Base-by-base conservation (phyloP, 2,329 filamentous ascomycete genomes). In the Sporothrix pseudoabietina region DNA sequence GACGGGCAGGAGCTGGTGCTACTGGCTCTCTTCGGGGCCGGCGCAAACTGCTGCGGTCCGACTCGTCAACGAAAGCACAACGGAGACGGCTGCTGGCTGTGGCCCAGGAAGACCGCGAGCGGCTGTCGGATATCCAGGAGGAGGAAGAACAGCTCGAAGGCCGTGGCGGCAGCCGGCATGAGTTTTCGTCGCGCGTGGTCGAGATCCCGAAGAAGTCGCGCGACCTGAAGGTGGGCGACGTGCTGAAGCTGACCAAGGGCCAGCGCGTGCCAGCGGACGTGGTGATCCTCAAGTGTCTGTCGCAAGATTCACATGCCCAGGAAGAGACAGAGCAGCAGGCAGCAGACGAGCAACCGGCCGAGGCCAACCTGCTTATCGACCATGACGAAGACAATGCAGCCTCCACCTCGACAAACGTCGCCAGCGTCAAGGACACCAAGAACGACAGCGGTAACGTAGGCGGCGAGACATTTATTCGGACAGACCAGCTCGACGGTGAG, bases 401-500 rank as follows among this genome's bases (percentile, higher is more conserved):
- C 75, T 73, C 44, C 22, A 30, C 52, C 39, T 30, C 47, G 68
- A 47, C n/a, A 0, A 30, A 55, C 2, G 14, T 22, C 16, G 30
- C 30, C 44, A 9, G 76, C 77, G 52, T 54, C n/a, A 80, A 78
- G 66, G 81, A 49, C 5, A 61, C n/a, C 14, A 52, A 72, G 2
- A 44, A 32, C 30, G 10, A 19, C 22, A 47, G 39, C 22, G 47
- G 68, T 22, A 32, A 59, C 52, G 47, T 87, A n/a, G 85, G 86
- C 35, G 94, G 94, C 39, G 97, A 99, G 82, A 95, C 95, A 0
- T 99, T 99, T 79, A 98, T 99, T 79, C 89, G 96, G 74, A 99
- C 97, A 1, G 96, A 99, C 81, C 96, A 99, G 80, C 87, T 99
- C 10, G 96, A 99, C 79, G 96, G 96, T 77, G 96, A 99, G 83